A percentile compares a stretch with the other conserved stretches of the same genome.
Conservation (phyloP, 176 grass and related monocot species). For the Lolium multiflorum region DNA sequence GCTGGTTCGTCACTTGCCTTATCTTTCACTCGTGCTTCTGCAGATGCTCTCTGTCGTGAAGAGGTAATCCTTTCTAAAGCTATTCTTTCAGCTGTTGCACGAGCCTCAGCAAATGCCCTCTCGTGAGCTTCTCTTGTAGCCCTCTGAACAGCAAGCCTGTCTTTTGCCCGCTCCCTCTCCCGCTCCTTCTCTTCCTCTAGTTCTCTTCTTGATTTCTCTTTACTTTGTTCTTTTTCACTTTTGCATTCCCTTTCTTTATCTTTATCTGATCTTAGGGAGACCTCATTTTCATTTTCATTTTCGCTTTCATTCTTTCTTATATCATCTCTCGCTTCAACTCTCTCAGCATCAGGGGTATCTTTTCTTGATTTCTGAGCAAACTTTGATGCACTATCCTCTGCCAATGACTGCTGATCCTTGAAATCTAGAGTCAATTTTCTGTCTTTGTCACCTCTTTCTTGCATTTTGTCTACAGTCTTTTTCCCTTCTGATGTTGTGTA, state of each 20-base stretch:
- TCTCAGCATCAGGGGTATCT: slow-evolving; percentile 36
- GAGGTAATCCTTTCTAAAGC: slow-evolving; percentile 75
- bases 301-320: slow-evolving; percentile 41
- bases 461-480: slow-evolving; percentile 21
- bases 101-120: slow-evolving; percentile 66
- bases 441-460: slow-evolving; percentile 39
- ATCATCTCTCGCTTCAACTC: slow-evolving; percentile 50
- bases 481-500: slow-evolving; percentile 40
- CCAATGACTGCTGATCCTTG: slow-evolving; percentile 36
- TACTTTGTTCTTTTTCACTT: slow-evolving; percentile 55
- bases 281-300: slow-evolving; percentile 45
- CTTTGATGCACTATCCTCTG: slow-evolving; percentile 42
- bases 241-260: slow-evolving; percentile 62
- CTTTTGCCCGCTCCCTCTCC: slow-evolving; percentile 89
- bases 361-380: slow-evolving; percentile 46
- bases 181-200: slow-evolving; percentile 73
- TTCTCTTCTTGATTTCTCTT: slow-evolving; percentile 57
- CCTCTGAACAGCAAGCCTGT: slow-evolving; percentile 86
- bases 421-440: slow-evolving; percentile 10
- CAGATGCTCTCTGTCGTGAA: slow-evolving; percentile 71
- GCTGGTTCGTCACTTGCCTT: slow-evolving; percentile 51
- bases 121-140: slow-evolving; percentile 82
- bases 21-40: slow-evolving; percentile 75
- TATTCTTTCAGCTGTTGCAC: slow-evolving; percentile 80
- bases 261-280: slow-evolving; percentile 35